A percentile compares a stretch with the other conserved stretches of the same genome.
phyloP scores from a whole-genome alignment of 148 eudicot genomes.

The Polygonum aviculare region DNA sequence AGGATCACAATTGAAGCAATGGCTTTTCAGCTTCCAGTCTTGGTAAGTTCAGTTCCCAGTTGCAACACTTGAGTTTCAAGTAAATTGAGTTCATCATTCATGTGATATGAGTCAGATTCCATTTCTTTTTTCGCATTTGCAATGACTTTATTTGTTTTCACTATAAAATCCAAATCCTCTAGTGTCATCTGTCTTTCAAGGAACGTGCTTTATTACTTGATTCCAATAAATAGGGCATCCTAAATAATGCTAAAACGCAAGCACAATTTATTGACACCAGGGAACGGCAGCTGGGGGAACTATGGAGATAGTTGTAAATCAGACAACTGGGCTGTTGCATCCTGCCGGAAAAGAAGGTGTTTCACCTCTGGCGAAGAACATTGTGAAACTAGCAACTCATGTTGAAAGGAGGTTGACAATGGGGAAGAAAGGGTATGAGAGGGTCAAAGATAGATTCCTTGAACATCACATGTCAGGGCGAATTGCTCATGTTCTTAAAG shows the following conservation, averaged over 20 bases:
- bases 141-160: not conserved
- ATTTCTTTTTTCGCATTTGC: not conserved
- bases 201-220: not conserved
- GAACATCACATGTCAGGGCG: constrained; percentile 85
- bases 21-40: constrained; percentile 93
- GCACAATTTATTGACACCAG: constrained; percentile 24
- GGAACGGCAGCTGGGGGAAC: constrained; percentile 99
- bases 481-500: constrained; percentile 71
- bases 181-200: not conserved
- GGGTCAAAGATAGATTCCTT: constrained; percentile 74
- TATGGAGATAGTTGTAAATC: constrained; percentile 74
- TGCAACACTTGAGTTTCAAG: not conserved
- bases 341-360: constrained; percentile 85
- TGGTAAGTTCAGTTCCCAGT: constrained; percentile 35
- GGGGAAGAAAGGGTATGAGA: constrained; percentile 80
- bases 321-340: constrained; percentile 81
- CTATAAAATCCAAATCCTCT: not conserved
- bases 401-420: constrained; percentile 70
- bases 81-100: not conserved
- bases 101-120: not conserved
- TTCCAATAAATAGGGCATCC: not conserved
- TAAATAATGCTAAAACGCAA: not conserved
- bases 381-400: constrained; percentile 69
- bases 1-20: constrained; percentile 98
- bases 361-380: constrained; percentile 72